Conservation (phyloP, 495 filamentous ascomycete species). For the Aspergillus asperescens region DNA sequence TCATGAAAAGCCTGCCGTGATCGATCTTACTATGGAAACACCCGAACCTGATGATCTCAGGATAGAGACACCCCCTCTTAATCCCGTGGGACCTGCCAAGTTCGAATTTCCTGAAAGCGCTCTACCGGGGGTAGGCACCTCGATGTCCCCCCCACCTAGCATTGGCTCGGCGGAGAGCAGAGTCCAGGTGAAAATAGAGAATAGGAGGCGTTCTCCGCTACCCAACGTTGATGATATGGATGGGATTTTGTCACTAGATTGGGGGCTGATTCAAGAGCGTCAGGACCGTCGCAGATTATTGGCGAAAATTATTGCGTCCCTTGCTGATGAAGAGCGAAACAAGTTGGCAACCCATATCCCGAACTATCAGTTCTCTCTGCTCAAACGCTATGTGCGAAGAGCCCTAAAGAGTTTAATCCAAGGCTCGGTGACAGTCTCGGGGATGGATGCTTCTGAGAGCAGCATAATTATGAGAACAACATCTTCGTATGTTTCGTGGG, state of each 20-base stretch:
- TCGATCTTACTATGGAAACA: slow-evolving; percentile 32
- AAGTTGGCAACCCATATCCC: slow-evolving; percentile 12
- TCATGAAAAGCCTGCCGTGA: slow-evolving; percentile 8
- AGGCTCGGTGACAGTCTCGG: slow-evolving; percentile 3
- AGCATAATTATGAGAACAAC: slow-evolving; percentile 28
- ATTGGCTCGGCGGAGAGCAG: slow-evolving; percentile 1
- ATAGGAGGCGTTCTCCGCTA: slow-evolving; percentile 3
- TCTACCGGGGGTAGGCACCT: slow-evolving; percentile 3
- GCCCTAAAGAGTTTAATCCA: slow-evolving; percentile 15
- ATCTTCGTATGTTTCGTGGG: slow-evolving; percentile 37
- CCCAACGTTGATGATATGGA: slow-evolving; percentile 25
- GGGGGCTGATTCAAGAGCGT: slow-evolving; percentile 22
- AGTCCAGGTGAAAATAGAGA: background rate
- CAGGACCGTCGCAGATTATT: slow-evolving; percentile 32
- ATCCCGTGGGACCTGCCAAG: slow-evolving; percentile 15
- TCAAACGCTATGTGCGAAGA: slow-evolving; percentile 1
- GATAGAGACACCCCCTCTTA: slow-evolving; percentile 28
- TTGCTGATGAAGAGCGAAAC: slow-evolving; percentile 16
- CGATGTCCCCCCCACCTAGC: slow-evolving; percentile 18
- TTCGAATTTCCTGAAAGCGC: background rate
- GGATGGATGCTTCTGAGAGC: slow-evolving; percentile 12
- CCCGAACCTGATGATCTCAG: slow-evolving; percentile 20
- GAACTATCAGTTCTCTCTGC: background rate
- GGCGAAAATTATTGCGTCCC: slow-evolving; percentile 19
- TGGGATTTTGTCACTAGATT: slow-evolving; percentile 18